phyloP scores from a whole-genome alignment of 331 rosid species.

The Malus hybrid region DNA sequence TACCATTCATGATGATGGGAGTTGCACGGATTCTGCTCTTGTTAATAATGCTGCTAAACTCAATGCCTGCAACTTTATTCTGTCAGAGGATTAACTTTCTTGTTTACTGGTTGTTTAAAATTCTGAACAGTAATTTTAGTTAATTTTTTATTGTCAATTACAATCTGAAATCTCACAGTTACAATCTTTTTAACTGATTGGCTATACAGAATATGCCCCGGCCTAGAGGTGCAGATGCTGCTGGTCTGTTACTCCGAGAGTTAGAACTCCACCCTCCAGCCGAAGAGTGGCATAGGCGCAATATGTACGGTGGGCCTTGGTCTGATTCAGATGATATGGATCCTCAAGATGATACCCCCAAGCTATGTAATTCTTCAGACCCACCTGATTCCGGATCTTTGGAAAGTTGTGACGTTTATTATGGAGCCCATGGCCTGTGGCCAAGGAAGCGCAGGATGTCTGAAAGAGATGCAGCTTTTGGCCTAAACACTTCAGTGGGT shows the following conservation, averaged over 20 bases:
- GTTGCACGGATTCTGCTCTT: neutral
- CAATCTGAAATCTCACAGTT: neutral
- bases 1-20: neutral
- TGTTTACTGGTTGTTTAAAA: neutral
- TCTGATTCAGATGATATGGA: conserved; percentile 59
- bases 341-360: conserved; percentile 52
- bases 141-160: neutral
- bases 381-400: conserved; percentile 47
- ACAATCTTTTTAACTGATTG: conserved; percentile 3
- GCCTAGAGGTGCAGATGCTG: conserved; percentile 95
- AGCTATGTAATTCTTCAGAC: conserved; percentile 44
- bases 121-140: neutral
- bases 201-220: conserved; percentile 79
- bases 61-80: no score
- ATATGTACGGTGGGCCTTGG: conserved; percentile 89
- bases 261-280: conserved; percentile 96
- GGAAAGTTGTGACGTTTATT: conserved; percentile 52
- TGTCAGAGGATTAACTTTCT: neutral
- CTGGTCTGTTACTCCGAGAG: conserved; percentile 87
- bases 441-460: conserved; percentile 98
- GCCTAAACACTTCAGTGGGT: conserved; percentile 90
- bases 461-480: conserved; percentile 99
- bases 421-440: conserved; percentile 76
- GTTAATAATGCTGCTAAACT: no score
- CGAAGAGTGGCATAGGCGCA: conserved; percentile 92